These are phyloP conservation scores for Leucosporidium scottii DNA, from an alignment of 768 basidiomycete species.

Conservation along the genomic window DNA sequence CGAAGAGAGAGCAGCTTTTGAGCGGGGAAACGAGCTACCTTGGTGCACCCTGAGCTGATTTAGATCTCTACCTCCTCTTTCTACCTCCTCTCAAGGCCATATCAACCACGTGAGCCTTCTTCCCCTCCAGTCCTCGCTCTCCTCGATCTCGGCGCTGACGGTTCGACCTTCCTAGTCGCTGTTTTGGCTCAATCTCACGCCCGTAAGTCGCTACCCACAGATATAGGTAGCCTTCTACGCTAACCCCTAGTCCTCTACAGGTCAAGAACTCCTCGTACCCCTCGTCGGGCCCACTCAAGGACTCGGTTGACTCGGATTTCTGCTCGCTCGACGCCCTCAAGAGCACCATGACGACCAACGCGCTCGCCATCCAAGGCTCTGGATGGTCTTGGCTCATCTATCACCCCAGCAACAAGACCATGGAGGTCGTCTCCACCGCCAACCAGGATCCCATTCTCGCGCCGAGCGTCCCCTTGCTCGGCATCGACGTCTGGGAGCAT, in stretches of 20 bases:
- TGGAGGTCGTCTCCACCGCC: constrained; percentile 85
- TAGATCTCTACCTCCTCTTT: too few species aligned
- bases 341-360: constrained; percentile 73
- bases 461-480: constrained; percentile 76
- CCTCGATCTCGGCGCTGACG: background rate
- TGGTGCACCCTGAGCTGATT: too few species aligned
- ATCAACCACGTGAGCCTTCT: constrained; percentile 62
- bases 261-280: constrained; percentile 8
- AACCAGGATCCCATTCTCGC: constrained; percentile 89
- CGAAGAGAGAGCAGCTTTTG: too few species aligned
- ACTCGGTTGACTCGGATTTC: constrained; percentile 70
- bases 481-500: constrained; percentile 97
- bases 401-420: constrained; percentile 45
- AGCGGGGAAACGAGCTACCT: too few species aligned
- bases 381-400: constrained; percentile 91
- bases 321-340: constrained; percentile 82
- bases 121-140: background rate
- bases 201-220: constrained; percentile 37
- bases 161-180: constrained; percentile 46
- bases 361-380: constrained; percentile 88
- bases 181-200: constrained; percentile 97
- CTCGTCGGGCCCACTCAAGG: constrained; percentile 51
- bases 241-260: too few species aligned
- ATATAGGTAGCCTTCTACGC: too few species aligned
- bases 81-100: constrained; percentile 57